Evolutionary conservation across 768 basidiomycete genomes (phyloP), one percentile per base, ranked within the genome.

Genomic region (Austroboletus eburneus): DNA sequence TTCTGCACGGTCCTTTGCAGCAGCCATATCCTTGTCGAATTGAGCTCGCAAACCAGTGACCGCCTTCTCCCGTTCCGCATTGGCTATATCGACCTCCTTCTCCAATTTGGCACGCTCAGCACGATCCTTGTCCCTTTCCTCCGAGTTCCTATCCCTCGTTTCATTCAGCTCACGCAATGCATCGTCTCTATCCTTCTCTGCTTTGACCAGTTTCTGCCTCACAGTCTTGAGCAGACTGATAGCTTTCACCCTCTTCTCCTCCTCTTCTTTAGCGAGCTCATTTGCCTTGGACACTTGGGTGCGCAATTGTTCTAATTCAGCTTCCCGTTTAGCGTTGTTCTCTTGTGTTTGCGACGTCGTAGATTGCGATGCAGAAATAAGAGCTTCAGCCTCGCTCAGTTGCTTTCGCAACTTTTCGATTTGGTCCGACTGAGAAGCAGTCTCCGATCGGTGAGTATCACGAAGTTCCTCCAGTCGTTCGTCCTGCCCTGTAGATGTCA

Each of bases 231-330:
- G 72, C 22, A 97, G 69, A 42, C 83, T 86, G 54, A 98, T 87
- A 0, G 94, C 94, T 59, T 98, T 99, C 17, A 83, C 80, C 12
- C 95, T 82, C 68, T 99, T 98, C 68, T 99, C 96, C 65, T 98
- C 96, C 62, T 98, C 96, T 50, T 97, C 94, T 64, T 90, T 96
- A 5, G 82, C 85, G 9, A 72, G 45, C 17, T 70, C 71, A 52
- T 81, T 83, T 3, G 77, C 68, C 37, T 76, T 78, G 39, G 81
- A 76, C 1, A 85, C 65, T 46, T 96, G 89, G 16, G 72, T 64
- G 39, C 74, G 73, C n/a, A 92, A 69, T 16, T 72, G 75, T 3
- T 77, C 74, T 0, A 84, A 66, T 33, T 87, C 82, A 0, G 68
- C 65, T 43, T 77, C 75, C 34, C 74, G 78, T 45, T 74, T 79